These are phyloP conservation scores for Pseudogymnoascus sp. DNA, from an alignment of 2,329 filamentous ascomycete species.

Conservation along the genomic window DNA sequence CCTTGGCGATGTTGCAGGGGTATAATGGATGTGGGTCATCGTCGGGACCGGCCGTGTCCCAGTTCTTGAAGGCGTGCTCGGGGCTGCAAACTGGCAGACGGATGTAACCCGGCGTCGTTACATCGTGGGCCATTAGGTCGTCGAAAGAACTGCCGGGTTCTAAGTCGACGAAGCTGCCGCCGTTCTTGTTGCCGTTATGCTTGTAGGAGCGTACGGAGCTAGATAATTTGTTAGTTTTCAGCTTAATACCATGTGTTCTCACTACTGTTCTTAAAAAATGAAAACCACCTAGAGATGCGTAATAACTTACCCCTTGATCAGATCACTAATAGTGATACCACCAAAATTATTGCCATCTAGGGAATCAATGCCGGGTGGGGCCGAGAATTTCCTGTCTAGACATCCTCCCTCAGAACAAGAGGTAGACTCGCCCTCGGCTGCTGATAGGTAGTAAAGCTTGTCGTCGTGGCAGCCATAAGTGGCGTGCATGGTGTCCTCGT, in stretches of 20 bases:
- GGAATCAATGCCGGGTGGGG: slow-evolving; percentile 25
- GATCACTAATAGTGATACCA: slow-evolving; percentile 22
- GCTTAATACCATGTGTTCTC: too few species aligned
- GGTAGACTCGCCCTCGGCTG: slow-evolving; percentile 23
- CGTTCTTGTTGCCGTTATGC: slow-evolving; percentile 30
- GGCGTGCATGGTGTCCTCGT: background rate
- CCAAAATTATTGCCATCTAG: slow-evolving; percentile 24
- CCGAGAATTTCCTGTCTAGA: too few species aligned
- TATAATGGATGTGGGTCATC: slow-evolving; percentile 20
- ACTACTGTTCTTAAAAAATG: background rate
- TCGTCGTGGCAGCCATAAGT: slow-evolving; percentile 4
- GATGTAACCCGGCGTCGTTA: slow-evolving; percentile 32
- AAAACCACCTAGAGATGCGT: background rate
- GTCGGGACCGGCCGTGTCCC: slow-evolving; percentile 23
- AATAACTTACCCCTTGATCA: slow-evolving; percentile 19
- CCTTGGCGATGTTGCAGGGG: slow-evolving; percentile 29
- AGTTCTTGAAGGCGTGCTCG: slow-evolving; percentile 28
- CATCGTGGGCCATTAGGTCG: slow-evolving; percentile 30
- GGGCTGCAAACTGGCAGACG: slow-evolving; percentile 33
- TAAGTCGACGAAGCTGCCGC: slow-evolving; percentile 22
- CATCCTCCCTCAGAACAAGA: too few species aligned
- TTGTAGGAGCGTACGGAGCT: slow-evolving; percentile 25
- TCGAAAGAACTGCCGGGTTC: slow-evolving; percentile 42
- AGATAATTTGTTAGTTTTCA: slow-evolving; percentile 7
- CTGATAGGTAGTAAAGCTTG: slow-evolving; percentile 29